phyloP scores from a whole-genome alignment of 1,284 basidiomycete species.

The Melampsora larici-populina region DNA sequence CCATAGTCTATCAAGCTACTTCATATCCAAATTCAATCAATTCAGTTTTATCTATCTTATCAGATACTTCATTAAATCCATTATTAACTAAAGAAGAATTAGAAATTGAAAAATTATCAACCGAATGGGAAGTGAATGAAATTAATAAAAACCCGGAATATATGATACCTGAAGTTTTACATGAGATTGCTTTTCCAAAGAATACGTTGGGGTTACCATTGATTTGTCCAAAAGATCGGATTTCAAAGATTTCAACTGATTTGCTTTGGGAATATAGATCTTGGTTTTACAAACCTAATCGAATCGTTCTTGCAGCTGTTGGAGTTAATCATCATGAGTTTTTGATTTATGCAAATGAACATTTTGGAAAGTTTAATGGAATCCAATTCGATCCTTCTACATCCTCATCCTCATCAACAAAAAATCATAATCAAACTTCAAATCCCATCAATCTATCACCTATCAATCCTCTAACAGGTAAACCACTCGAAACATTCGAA shows the following conservation, averaged over 20 bases:
- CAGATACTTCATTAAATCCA: constrained; percentile 34
- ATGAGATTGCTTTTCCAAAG: constrained; percentile 37
- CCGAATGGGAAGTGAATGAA: constrained; percentile 39
- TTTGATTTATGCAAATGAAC: constrained; percentile 3
- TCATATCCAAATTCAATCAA: constrained; percentile 35
- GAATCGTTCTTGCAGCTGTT: constrained; percentile 40
- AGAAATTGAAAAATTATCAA: constrained; percentile 21
- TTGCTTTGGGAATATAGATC: constrained; percentile 27
- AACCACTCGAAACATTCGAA: constrained; percentile 27
- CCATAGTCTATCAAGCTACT: constrained; percentile 39
- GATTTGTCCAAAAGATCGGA: constrained; percentile 40
- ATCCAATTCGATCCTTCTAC: not conserved
- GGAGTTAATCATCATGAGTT: constrained; percentile 40
- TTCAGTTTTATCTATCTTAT: constrained; percentile 25
- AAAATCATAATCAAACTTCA: constrained; percentile 30
- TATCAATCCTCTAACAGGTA: constrained; percentile 17
- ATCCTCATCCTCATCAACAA: not conserved
- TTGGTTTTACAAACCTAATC: constrained; percentile 31
- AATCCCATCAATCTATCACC: constrained; percentile 20
- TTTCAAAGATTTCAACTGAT: constrained; percentile 22
- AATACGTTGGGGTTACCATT: constrained; percentile 41
- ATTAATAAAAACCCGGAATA: constrained; percentile 38
- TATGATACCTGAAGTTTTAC: constrained; percentile 37
- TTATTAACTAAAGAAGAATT: constrained; percentile 20
- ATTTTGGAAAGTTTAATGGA: constrained; percentile 33